Evolutionary conservation across 2,329 filamentous ascomycete genomes (phyloP).

Genomic region (Fusarium cicatricum): DNA sequence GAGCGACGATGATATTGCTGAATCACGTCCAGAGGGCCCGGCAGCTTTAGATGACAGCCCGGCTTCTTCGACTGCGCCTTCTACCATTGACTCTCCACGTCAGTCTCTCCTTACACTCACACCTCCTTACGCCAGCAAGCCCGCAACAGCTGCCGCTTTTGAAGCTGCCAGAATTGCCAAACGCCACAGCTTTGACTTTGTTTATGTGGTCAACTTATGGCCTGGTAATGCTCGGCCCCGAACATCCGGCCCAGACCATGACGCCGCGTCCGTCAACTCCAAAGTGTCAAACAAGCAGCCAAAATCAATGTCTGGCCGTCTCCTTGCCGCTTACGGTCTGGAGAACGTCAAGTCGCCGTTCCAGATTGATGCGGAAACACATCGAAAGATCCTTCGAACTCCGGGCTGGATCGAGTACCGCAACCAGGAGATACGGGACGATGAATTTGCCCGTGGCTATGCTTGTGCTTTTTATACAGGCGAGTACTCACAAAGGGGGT

Average conservation of each 20-base stretch:
- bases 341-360: conserved; percentile 61
- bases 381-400: conserved; percentile 58
- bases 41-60: conserved; percentile 14
- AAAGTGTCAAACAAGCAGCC: conserved; percentile 16
- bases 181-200: conserved; percentile 64
- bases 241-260: conserved; percentile 15
- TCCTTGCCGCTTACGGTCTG: conserved; percentile 64
- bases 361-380: conserved; percentile 59
- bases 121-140: conserved; percentile 54
- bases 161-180: conserved; percentile 64
- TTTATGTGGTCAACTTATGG: conserved; percentile 68
- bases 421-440: conserved; percentile 50
- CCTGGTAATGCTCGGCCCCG: conserved; percentile 45
- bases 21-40: conserved; percentile 45
- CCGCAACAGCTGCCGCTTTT: conserved; percentile 59
- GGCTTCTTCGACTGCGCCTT: conserved; percentile 30
- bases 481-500: conserved; percentile 43
- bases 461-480: conserved; percentile 62
- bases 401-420: conserved; percentile 63
- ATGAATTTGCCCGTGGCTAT: conserved; percentile 61
- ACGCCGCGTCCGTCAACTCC: conserved; percentile 11
- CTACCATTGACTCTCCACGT: conserved; percentile 36
- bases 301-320: conserved; percentile 54
- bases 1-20: conserved; percentile 66
- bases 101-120: conserved; percentile 53